Base-by-base conservation (phyloP, 1,284 basidiomycete species). In the Ganoderma lucidum region DNA sequence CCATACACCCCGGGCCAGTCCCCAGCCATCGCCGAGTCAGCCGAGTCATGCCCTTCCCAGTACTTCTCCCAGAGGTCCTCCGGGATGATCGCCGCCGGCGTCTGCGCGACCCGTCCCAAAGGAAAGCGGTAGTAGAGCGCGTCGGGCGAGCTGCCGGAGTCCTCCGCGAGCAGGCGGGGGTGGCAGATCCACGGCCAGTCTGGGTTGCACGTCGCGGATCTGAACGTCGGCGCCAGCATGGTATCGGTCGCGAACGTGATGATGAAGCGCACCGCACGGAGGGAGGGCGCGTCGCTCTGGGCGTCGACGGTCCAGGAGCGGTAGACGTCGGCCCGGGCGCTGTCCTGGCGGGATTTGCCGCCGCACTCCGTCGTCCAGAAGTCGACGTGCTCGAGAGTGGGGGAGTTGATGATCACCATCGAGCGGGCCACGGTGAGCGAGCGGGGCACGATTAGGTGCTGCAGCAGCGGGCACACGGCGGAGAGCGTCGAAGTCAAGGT, bases 141-240 rank as follows among this genome's bases (percentile, higher is more conserved):
- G 15, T 19, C 23, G 23, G 23, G 23, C 23, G 23, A 23, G 0
- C 23, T 1, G 53, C 17, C 17, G 6, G 15, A 32, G 32, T 6
- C 53, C 15, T 32, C 30, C 5, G 30, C 30, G 30, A 41, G 39
- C 41, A 65, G 30, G 2, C 10, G 28, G 9, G 64, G 64, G 41
- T 41, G 23, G 56, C 64, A 65, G 42, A 65, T 48, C 15, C 15
- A 28, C 41, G 64, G 64, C 56, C 39, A 58, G 30, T 59, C 64
- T 0, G 42, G 28, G 6, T 45, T 0, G 19, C 6, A 2, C 1
- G n/a, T 30, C 8, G 2, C 10, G 19, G 30, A 35, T 28, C 5
- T 42, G 23, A 23, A 23, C 23, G 23, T 23, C 19, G 6, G 6
- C 19, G 1, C 3, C 14, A 1, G 1, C 23, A 23, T 23, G 23